Percentiles rank a stretch among this genome's conserved stretches.
Evolutionary conservation across 805 yeast genomes (phyloP).

Genomic region (Kazachstania africana): DNA sequence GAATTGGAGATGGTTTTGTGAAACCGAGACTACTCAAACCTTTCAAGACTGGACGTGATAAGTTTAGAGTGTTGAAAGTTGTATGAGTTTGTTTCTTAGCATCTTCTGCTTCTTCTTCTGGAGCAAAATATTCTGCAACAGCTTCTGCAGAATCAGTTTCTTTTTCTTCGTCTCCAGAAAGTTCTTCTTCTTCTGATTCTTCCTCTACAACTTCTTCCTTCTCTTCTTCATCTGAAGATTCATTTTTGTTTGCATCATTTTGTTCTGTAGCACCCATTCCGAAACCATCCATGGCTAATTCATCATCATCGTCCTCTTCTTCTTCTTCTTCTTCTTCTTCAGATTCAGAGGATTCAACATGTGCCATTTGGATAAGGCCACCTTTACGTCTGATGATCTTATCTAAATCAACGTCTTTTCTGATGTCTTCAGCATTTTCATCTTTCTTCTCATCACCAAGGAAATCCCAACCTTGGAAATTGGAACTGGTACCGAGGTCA

Average conservation of each 20-base stretch:
- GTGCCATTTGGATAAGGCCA: constrained; percentile 49
- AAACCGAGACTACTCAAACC: constrained; percentile 77
- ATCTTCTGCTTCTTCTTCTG: constrained; percentile 40
- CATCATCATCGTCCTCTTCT: constrained; percentile 21
- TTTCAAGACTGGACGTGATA: constrained; percentile 83
- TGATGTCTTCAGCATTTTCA: constrained; percentile 13
- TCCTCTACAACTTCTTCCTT: constrained; percentile 23
- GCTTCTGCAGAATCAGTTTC: constrained; percentile 52
- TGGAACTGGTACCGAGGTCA: constrained; percentile 17
- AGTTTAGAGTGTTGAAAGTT: constrained; percentile 62
- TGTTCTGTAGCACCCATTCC: constrained; percentile 27
- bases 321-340: constrained; percentile 30
- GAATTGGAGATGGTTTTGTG: constrained; percentile 86
- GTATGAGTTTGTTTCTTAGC: constrained; percentile 42
- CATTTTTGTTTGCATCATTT: constrained; percentile 16
- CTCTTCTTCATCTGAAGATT: constrained; percentile 19
- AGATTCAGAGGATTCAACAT: constrained; percentile 28
- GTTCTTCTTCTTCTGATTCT: constrained; percentile 11
- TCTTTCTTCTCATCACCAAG: constrained; percentile 28
- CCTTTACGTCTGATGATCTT: constrained; percentile 80
- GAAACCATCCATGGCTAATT: constrained; percentile 28
- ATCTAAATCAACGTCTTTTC: constrained; percentile 72
- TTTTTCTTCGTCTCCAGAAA: constrained; percentile 15
- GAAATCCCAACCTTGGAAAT: constrained; percentile 79
- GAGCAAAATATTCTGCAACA: constrained; percentile 67